A percentile compares a stretch with the other conserved stretches of the same genome.
These are phyloP conservation scores for Neocatenulostroma microsporum DNA, from an alignment of 2,329 filamentous ascomycete species.

Conservation along the genomic window DNA sequence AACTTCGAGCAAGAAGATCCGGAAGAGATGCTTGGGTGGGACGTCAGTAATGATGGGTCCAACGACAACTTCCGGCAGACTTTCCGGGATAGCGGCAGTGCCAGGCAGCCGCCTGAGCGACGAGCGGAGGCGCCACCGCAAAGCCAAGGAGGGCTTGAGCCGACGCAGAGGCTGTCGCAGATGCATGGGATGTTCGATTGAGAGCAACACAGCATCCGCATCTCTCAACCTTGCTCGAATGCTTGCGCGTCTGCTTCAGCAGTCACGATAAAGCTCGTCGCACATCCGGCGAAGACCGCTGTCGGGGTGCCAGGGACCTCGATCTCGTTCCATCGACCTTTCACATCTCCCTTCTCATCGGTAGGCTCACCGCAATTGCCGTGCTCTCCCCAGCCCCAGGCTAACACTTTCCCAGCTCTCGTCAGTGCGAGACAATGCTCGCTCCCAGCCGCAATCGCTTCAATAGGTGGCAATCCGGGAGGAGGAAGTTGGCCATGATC, in stretches of 20 bases:
- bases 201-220: slow-evolving; percentile 7
- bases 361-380: slow-evolving; percentile 77
- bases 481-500: slow-evolving; percentile 78
- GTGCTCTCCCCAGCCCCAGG: slow-evolving; percentile 97
- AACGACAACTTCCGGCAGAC: slow-evolving; percentile 37
- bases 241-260: slow-evolving; percentile 3
- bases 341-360: slow-evolving; percentile 58
- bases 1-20: slow-evolving; percentile 57
- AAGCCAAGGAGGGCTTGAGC: slow-evolving; percentile 47
- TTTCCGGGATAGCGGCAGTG: slow-evolving; percentile 35
- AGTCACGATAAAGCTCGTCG: slow-evolving; percentile 70
- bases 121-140: not conserved
- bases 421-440: slow-evolving; percentile 78
- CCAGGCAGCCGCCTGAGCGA: slow-evolving; percentile 12
- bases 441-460: slow-evolving; percentile 70
- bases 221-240: slow-evolving; percentile 1
- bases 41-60: slow-evolving; percentile 58
- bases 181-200: slow-evolving; percentile 38
- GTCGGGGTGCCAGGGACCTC: slow-evolving; percentile 47
- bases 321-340: slow-evolving; percentile 61
- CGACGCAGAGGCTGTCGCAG: slow-evolving; percentile 67
- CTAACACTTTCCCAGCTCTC: slow-evolving; percentile 56
- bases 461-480: slow-evolving; percentile 49
- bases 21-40: slow-evolving; percentile 65
- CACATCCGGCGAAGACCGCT: slow-evolving; percentile 73